Base-by-base conservation (phyloP, 1,284 basidiomycete species). In the Apiotrichum akiyoshidainum region DNA sequence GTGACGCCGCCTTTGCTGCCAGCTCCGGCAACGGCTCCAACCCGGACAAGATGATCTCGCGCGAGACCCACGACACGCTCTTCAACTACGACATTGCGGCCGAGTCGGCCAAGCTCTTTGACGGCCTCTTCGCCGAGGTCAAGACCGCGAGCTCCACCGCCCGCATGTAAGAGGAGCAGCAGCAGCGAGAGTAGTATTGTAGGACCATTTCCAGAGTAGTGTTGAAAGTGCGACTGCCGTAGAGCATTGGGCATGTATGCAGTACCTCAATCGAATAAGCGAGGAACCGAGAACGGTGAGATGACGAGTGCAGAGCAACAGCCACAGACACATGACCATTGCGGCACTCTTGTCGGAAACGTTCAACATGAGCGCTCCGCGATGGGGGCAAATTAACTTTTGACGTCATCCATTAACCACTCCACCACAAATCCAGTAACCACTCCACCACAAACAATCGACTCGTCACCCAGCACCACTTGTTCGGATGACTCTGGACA, bases 11-110 rank as follows among this genome's bases (percentile, higher is more conserved):
- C 13, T 71, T 72, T 60, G 57, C 55, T 60, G 57, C 55, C 45
- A 48, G 58, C 17, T 64, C 63, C 8, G 58, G 63, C 50, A 65
- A 64, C 52, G 58, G 68, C 7, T 46, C 60, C n/a, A 70, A 70
- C 52, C 68, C 67, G 5, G 70, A 87, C 63, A 87, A 89, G 70
- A 63, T 63, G 61, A 57, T 63, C 55, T 57, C 55, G 31, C 55
- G 67, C 44, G 65, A 65, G 11, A 50, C 61, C 21, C 69, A 71
- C 56, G 62, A 65, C 47, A 65, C 50, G n/a, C 54, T 71, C 46
- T 71, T 68, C 57, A 49, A 50, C 21, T 61, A 65, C 52, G 69
- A 71, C 63, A 54, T 67, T 7, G 58, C 57, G 12, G 59, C 63
- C 52, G 69, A 69, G 50, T 57, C 69, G 3, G 66, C 61, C 33